Conservation (phyloP, 805 yeast genomes). For the Komagataella pseudopastoris region DNA sequence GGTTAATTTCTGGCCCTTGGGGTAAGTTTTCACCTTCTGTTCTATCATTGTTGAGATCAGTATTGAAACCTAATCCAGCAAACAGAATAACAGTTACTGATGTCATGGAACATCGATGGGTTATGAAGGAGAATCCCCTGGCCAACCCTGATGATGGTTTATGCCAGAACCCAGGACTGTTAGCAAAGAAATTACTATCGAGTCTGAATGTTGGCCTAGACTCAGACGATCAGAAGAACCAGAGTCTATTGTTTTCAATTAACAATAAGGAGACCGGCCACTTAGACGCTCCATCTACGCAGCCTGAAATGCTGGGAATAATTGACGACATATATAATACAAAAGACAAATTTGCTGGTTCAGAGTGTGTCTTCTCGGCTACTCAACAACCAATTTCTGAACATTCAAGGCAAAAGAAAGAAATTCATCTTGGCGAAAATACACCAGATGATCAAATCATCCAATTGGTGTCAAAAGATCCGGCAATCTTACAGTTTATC, state of each 20-base stretch:
- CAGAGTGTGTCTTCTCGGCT: constrained; percentile 13
- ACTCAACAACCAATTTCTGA: constrained; percentile 30
- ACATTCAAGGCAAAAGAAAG: constrained; percentile 17
- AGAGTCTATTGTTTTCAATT: background rate
- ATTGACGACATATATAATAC: constrained; percentile 21
- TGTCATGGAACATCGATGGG: constrained; percentile 45
- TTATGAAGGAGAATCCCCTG: constrained; percentile 26
- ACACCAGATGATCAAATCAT: constrained; percentile 20
- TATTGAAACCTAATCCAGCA: constrained; percentile 34
- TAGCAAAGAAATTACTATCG: constrained; percentile 37
- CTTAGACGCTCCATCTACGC: constrained; percentile 12
- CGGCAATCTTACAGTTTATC: constrained; percentile 34
- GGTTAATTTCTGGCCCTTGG: constrained; percentile 39
- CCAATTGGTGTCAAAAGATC: constrained; percentile 30
- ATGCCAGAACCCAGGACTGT: constrained; percentile 36
- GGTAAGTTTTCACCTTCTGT: constrained; percentile 31
- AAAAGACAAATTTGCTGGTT: background rate
- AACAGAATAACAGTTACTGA: constrained; percentile 26
- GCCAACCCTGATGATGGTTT: constrained; percentile 27
- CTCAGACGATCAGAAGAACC: constrained; percentile 26
- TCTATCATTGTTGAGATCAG: constrained; percentile 35
- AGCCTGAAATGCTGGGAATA: constrained; percentile 34
- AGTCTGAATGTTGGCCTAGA: constrained; percentile 37
- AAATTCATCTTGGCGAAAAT: constrained; percentile 9
- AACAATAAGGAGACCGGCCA: background rate